Conservation (phyloP, 2,329 filamentous ascomycete genomes). For the Sporothrix curviconia region DNA sequence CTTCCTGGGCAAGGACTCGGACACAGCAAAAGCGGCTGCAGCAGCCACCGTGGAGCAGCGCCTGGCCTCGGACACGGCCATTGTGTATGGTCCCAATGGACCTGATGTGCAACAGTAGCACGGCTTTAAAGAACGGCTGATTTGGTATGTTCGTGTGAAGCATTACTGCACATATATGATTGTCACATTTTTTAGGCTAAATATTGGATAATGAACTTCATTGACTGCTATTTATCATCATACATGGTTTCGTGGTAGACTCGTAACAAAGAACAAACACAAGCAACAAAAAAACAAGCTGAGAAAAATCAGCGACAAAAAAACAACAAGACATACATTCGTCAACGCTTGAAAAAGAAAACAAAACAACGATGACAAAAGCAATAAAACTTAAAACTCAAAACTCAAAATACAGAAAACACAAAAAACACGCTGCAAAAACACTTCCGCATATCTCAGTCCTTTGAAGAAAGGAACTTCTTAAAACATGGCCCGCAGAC, state of each 20-base stretch:
- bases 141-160: too few relatives aligned
- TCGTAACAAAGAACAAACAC: neutral
- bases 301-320: neutral
- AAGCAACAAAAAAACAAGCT: neutral
- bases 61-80: slow-evolving; percentile 27
- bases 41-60: slow-evolving; percentile 21
- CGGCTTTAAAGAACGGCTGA: too few relatives aligned
- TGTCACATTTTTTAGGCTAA: too few relatives aligned
- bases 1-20: slow-evolving; percentile 22
- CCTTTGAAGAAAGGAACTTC: slow-evolving; percentile 13
- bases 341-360: neutral
- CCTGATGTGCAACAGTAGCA: slow-evolving; percentile 1
- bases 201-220: neutral
- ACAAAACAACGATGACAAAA: too few relatives aligned
- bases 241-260: slow-evolving; percentile 3
- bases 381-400: too few relatives aligned
- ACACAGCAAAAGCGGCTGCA: slow-evolving; percentile 1
- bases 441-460: neutral
- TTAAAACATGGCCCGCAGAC: slow-evolving; percentile 19
- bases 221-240: neutral
- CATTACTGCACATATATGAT: too few relatives aligned
- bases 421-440: too few relatives aligned
- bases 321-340: neutral
- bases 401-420: too few relatives aligned
- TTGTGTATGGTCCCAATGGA: slow-evolving; percentile 31